Conservation (phyloP, 352 stramenopile species). For the Globisporangium orthogonon region DNA sequence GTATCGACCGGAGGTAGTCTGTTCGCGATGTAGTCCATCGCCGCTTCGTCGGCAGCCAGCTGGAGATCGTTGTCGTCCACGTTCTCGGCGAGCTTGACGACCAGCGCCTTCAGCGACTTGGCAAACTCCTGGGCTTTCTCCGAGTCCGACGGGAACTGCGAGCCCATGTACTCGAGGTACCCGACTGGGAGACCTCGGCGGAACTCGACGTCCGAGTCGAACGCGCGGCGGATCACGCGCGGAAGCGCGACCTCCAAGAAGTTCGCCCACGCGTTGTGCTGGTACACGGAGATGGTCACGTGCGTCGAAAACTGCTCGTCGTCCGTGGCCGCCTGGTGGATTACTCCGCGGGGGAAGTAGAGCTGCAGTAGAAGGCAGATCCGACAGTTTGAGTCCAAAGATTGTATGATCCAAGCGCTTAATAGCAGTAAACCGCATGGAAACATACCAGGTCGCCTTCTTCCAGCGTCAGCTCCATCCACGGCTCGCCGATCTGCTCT, state of each 20-base stretch:
- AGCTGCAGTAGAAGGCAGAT: constrained; percentile 21
- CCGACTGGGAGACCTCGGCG: constrained; percentile 62
- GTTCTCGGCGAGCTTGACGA: constrained; percentile 42
- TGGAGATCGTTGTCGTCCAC: constrained; percentile 53
- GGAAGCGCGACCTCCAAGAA: constrained; percentile 80
- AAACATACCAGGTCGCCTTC: constrained; percentile 60
- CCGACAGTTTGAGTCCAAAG: background rate
- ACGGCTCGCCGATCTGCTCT: constrained; percentile 65
- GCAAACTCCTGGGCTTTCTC: constrained; percentile 45
- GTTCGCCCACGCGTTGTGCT: constrained; percentile 86
- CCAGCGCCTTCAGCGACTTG: constrained; percentile 34
- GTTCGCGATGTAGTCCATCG: constrained; percentile 72
- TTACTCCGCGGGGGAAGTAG: constrained; percentile 78
- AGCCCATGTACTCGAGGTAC: constrained; percentile 71
- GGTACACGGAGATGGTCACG: constrained; percentile 85
- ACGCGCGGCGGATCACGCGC: constrained; percentile 67
- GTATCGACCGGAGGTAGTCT: constrained; percentile 41
- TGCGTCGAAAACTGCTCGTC: constrained; percentile 79
- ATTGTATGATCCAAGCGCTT: background rate
- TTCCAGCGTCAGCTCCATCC: constrained; percentile 79
- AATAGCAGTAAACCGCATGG: background rate
- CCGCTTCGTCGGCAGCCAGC: constrained; percentile 63
- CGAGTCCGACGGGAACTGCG: constrained; percentile 40
- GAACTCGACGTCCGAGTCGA: constrained; percentile 71
- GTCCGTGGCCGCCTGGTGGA: constrained; percentile 78